Evolutionary conservation across 148 eudicot genomes (phyloP).

Genomic region (Rhododendron vialii): DNA sequence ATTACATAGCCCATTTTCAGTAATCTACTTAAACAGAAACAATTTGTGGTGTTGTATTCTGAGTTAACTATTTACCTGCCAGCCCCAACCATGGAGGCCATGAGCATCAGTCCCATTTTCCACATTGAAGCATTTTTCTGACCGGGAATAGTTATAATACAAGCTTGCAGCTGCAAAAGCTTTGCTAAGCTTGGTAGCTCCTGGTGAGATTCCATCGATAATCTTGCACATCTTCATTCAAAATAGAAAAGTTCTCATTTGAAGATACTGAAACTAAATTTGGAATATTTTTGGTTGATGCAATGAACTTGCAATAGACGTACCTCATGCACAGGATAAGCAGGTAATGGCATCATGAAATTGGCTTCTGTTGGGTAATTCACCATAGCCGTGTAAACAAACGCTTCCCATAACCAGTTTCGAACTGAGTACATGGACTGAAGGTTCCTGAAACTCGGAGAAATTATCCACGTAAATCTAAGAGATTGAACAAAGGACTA

Average conservation of each 20-base stretch:
- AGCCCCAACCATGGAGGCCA: conserved; percentile 48
- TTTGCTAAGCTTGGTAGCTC: conserved; percentile 32
- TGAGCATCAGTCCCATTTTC: conserved; percentile 31
- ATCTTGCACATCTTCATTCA: conserved; percentile 44
- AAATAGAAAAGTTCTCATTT: not conserved
- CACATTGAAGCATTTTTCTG: conserved; percentile 40
- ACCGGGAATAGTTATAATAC: conserved; percentile 37
- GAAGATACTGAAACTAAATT: not conserved
- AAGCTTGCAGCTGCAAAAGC: conserved; percentile 46
- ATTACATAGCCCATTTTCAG: not conserved
- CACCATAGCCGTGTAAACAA: conserved; percentile 48
- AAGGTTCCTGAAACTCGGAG: conserved; percentile 22
- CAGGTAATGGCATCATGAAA: conserved; percentile 45
- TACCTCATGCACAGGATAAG: conserved; percentile 39
- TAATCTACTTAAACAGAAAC: not conserved
- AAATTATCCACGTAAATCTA: not conserved
- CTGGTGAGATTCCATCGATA: conserved; percentile 32
- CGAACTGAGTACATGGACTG: conserved; percentile 23
- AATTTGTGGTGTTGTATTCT: not conserved
- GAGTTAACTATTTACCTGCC: conserved; percentile 32
- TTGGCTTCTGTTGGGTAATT: conserved; percentile 44
- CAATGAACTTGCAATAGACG: not conserved
- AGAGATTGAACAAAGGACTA: not conserved
- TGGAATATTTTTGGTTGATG: not conserved
- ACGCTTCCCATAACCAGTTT: conserved; percentile 39